Base-by-base conservation (phyloP, 2,329 filamentous ascomycete genomes). In the Talaromyces sp. region DNA sequence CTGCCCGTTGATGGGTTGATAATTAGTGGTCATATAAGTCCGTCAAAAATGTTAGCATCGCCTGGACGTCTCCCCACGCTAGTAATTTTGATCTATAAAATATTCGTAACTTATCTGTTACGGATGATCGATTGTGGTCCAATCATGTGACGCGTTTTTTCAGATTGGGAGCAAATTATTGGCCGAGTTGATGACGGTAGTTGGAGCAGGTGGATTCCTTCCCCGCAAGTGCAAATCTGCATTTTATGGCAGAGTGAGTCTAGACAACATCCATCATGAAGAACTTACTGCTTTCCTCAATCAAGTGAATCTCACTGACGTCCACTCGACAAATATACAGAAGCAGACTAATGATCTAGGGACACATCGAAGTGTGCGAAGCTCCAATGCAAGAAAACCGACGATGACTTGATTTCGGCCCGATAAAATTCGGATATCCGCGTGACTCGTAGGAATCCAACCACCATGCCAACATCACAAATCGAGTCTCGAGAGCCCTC, bases 401-500 rank as follows among this genome's bases (percentile, higher is more conserved):
- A 56, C 19, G 24, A 37, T 37, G 33, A 39, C 31, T n/a, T 37
- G 11, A 52, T n/a, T 14, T 56, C 11, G 31, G 13, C 31, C n/a
- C 31, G 31, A 56, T 56, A 39, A 56, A 45, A 33, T 59, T 24
- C 19, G 22, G 7, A 59, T 31, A 43, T 8, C 52, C 52, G 52
- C 52, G 52, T 56, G 52, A 37, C 31, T 37, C 52, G 11, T 24
- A 24, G n/a, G 33, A 24, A 8, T 39, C 39, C 33, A 56, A 39
- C 33, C n/a, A 66, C 41, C 41, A 66, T 66, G 70, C 41, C 65
- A 49, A 35, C 58, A 50, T 64, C 58, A 2, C 60, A 63, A 33
- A 22, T 24, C 31, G 62, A 31, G 7, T 22, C 60, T 37, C 66
- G 19, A 61, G 65, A 70, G 43, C 69, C 70, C 16, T 62, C 68